phyloP scores from a whole-genome alignment of 169 alveolate species.

The Eimeria sp. region DNA sequence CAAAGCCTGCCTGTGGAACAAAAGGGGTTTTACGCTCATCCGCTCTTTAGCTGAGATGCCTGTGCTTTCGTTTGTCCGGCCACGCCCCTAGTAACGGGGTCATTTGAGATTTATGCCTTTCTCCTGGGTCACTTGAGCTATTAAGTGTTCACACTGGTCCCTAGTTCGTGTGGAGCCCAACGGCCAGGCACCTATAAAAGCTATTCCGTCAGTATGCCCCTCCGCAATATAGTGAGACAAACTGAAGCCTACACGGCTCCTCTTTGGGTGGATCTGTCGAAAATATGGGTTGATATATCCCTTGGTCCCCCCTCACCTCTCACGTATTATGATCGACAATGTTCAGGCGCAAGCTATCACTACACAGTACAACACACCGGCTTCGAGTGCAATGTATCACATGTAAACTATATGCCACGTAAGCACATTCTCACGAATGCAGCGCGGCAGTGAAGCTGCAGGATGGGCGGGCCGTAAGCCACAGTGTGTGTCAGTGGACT shows the following conservation, averaged over 20 bases:
- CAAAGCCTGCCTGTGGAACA: not conserved
- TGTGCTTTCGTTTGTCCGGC: too few species aligned
- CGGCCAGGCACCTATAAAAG: not conserved
- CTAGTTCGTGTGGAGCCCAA: too few species aligned
- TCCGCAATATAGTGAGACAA: not conserved
- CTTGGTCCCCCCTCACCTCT: not conserved
- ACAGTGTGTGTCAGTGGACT: slow-evolving; percentile 30
- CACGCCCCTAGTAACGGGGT: too few species aligned
- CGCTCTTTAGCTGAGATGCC: too few species aligned
- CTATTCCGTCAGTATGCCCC: not conserved
- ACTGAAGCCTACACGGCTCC: not conserved
- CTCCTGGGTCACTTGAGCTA: too few species aligned
- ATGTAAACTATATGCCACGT: not conserved
- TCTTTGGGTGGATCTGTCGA: not conserved
- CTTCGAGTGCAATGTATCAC: not conserved
- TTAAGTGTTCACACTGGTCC: too few species aligned
- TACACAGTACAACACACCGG: not conserved
- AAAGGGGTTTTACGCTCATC: too few species aligned
- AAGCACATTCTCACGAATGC: not conserved
- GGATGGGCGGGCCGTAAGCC: not conserved
- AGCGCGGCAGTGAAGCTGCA: not conserved
- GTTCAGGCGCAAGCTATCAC: not conserved
- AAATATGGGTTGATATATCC: not conserved
- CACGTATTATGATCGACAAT: not conserved
- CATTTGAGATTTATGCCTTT: too few species aligned